phyloP scores from a whole-genome alignment of 1,139 yeast genomes.

The Spathaspora sp. region DNA sequence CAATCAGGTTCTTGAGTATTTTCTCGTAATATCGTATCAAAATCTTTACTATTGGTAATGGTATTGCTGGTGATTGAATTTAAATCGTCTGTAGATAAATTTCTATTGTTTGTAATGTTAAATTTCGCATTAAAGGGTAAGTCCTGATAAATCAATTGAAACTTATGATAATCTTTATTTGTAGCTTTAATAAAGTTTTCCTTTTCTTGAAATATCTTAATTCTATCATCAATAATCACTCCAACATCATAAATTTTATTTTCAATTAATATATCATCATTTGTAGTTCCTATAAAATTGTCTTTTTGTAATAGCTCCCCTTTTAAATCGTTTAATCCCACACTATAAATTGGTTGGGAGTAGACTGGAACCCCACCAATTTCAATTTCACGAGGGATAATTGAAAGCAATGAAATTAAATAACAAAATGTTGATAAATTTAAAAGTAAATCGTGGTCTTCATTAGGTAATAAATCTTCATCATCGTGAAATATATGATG shows the following conservation, averaged over 20 bases:
- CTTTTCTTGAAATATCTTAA: slow-evolving; percentile 9
- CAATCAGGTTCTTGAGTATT: slow-evolving; percentile 33
- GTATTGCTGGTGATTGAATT: slow-evolving; percentile 22
- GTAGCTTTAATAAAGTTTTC: slow-evolving; percentile 26
- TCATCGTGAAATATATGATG: slow-evolving; percentile 21
- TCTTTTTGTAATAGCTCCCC: slow-evolving; percentile 17
- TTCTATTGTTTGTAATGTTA: slow-evolving; percentile 10
- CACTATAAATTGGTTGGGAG: slow-evolving; percentile 58
- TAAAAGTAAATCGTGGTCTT: slow-evolving; percentile 8
- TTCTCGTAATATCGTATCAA: slow-evolving; percentile 6
- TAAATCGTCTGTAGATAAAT: slow-evolving; percentile 22
- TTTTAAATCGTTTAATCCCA: slow-evolving; percentile 59
- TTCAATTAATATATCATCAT: slow-evolving; percentile 68
- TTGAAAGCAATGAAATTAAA: slow-evolving; percentile 34
- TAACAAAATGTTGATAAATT: slow-evolving; percentile 33
- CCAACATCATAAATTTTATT: slow-evolving; percentile 54
- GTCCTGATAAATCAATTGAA: slow-evolving; percentile 33
- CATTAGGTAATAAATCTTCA: slow-evolving; percentile 9
- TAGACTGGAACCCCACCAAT: slow-evolving; percentile 17
- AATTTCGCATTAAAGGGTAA: slow-evolving; percentile 6
- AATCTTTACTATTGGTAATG: slow-evolving; percentile 17
- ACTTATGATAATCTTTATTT: slow-evolving; percentile 37
- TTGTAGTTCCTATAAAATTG: slow-evolving; percentile 64
- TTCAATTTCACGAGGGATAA: slow-evolving; percentile 35
- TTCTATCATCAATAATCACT: slow-evolving; percentile 24